Conservation (phyloP, 495 filamentous ascomycete genomes). For the Penicillium odoratum region DNA sequence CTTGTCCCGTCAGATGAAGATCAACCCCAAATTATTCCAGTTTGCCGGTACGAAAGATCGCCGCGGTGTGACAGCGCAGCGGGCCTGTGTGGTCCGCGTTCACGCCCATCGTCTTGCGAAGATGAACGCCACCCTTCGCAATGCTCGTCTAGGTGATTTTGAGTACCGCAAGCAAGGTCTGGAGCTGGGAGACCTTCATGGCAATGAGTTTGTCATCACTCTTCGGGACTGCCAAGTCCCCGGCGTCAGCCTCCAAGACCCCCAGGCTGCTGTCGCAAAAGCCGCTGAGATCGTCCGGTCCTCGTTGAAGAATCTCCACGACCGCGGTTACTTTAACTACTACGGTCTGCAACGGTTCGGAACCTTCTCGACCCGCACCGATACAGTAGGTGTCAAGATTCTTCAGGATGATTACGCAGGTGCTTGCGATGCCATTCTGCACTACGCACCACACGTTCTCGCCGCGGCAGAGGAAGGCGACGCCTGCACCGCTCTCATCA, state of each 20-base stretch:
- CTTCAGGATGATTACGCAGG: slow-evolving; percentile 76
- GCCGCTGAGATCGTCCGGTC: slow-evolving; percentile 56
- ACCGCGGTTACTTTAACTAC: slow-evolving; percentile 90
- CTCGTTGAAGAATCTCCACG: slow-evolving; percentile 53
- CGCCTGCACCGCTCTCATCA: slow-evolving; percentile 42
- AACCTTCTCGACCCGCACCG: slow-evolving; percentile 76
- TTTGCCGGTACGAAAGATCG: slow-evolving; percentile 96
- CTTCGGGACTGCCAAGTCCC: slow-evolving; percentile 76
- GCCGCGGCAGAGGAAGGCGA: slow-evolving; percentile 44
- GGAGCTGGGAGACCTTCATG: slow-evolving; percentile 76
- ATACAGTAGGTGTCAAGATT: slow-evolving; percentile 78
- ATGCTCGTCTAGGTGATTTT: slow-evolving; percentile 73
- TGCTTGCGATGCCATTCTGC: slow-evolving; percentile 71
- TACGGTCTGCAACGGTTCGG: slow-evolving; percentile 95
- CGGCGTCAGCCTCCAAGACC: slow-evolving; percentile 42
- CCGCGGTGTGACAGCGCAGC: slow-evolving; percentile 83
- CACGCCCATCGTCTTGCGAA: slow-evolving; percentile 60
- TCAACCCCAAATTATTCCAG: slow-evolving; percentile 67
- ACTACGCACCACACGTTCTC: slow-evolving; percentile 58
- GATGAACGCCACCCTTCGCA: slow-evolving; percentile 62
- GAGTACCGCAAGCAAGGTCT: slow-evolving; percentile 67
- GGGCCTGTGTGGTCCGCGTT: slow-evolving; percentile 70
- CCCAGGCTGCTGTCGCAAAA: slow-evolving; percentile 35
- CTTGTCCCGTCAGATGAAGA: slow-evolving; percentile 65
- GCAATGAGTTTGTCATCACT: slow-evolving; percentile 91